Base-by-base conservation (phyloP, 805 yeast species). In the Saccharomycopsis sp. region DNA sequence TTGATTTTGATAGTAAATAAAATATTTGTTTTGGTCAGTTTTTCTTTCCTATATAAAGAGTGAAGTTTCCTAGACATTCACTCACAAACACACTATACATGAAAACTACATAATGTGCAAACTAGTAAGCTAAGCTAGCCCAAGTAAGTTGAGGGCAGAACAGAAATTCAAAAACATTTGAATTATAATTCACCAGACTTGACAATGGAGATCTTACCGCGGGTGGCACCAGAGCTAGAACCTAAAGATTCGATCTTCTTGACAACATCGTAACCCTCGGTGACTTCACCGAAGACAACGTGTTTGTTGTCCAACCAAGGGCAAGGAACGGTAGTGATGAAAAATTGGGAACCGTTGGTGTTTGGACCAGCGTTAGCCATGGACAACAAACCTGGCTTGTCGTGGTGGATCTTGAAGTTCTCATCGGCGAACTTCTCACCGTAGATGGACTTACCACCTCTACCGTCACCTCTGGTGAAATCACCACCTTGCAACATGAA, bases 401-500 rank as follows among this genome's bases (percentile, higher is more conserved):
- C 77, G 83, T 92, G 97, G 70, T 74, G 84, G 77, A 78, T 77
- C 70, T 68, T 64, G 70, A 87, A 87, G 81, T 85, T 87, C 73
- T 87, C 95, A 69, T 87, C 95, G 51, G 79, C 79, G 75, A 87
- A 87, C 71, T 80, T 84, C 61, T 80, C 83, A 66, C 92, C 92
- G 73, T 87, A 88, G 76, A 88, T 88, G 61, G 92, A 86, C 75
- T 85, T 87, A 75, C 99, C 99, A 74, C 99, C 99, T 69, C 95
- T 87, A 74, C 99, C 99, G 78, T 91, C 87, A 76, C 89, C 90
- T 76, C 80, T 78, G 74, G 94, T 87, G 83, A 89, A 87, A 75
- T 89, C 96, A 81, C 95, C 95, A 76, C 95, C 98, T 81, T 94
- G 98, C 74, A 94, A 81, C 99, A 92, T 92, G 83, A 94, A 94